Conservation (phyloP, 106 monocot genomes). For the Acanthochlamys bracteata region DNA sequence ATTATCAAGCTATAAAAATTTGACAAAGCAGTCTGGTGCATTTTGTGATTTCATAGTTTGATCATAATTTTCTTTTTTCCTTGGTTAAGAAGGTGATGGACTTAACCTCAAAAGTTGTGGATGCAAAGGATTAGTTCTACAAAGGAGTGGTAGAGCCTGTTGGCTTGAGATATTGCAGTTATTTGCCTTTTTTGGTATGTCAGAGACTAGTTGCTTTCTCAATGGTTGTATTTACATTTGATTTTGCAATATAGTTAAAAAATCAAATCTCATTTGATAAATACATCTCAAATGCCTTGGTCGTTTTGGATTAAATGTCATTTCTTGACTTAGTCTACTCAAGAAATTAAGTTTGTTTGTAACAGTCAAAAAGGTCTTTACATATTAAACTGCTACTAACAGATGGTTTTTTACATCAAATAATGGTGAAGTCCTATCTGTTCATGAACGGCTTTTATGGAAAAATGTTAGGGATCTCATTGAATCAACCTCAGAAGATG, state of each 20-base stretch:
- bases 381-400: constrained; percentile 54
- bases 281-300: neutral
- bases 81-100: constrained; percentile 7
- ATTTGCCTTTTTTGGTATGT: constrained; percentile 38
- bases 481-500: constrained; percentile 40
- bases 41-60: no score
- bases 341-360: neutral
- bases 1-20: no score
- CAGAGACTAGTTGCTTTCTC: no score
- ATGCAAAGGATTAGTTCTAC: constrained; percentile 67
- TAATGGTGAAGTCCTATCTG: constrained; percentile 26
- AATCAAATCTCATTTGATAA: neutral
- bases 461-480: constrained; percentile 31
- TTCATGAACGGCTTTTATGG: constrained; percentile 55
- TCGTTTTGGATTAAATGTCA: neutral
- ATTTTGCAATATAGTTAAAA: neutral
- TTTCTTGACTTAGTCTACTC: neutral
- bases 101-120: constrained; percentile 20
- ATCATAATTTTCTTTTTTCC: no score
- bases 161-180: constrained; percentile 59
- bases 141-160: constrained; percentile 87
- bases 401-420: neutral
- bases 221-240: neutral
- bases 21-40: no score
- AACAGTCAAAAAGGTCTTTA: constrained; percentile 65